phyloP scores from a whole-genome alignment of 2,329 filamentous ascomycete species.

The Sporothrix inflata region DNA sequence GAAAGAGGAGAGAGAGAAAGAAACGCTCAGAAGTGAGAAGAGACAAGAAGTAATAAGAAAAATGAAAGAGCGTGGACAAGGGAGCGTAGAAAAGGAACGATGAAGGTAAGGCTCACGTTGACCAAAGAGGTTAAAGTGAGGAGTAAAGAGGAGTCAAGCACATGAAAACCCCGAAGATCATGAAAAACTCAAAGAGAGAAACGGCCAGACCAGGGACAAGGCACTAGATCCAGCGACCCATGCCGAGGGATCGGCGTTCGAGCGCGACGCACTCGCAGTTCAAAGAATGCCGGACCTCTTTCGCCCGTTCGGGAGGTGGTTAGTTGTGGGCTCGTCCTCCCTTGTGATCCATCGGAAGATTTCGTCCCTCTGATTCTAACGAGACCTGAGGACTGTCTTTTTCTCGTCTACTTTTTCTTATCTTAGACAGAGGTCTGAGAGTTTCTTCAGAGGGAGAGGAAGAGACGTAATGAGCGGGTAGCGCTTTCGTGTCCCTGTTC shows the following conservation, averaged over 20 bases:
- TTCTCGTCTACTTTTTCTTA: neutral
- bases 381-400: neutral
- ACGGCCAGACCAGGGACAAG: neutral
- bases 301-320: neutral
- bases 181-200: neutral
- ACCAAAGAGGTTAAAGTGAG: slow-evolving; percentile 14
- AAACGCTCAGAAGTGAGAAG: neutral
- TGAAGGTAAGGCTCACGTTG: neutral
- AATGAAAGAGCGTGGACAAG: neutral
- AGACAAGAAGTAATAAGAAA: neutral
- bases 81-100: neutral
- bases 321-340: neutral
- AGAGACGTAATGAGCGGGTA: too few species aligned
- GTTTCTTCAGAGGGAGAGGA: slow-evolving; percentile 8
- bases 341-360: slow-evolving; percentile 5
- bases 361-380: neutral
- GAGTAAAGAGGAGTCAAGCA: slow-evolving; percentile 16
- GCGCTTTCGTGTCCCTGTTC: neutral
- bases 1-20: too few species aligned
- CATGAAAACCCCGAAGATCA: slow-evolving; percentile 13
- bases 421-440: neutral
- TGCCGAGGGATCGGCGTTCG: slow-evolving; percentile 22
- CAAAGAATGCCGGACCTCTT: neutral
- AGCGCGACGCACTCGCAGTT: neutral
- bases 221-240: slow-evolving; percentile 8